These are phyloP conservation scores for Vitis cinerea DNA, from an alignment of 164 flowering plant genomes.

Conservation along the genomic window DNA sequence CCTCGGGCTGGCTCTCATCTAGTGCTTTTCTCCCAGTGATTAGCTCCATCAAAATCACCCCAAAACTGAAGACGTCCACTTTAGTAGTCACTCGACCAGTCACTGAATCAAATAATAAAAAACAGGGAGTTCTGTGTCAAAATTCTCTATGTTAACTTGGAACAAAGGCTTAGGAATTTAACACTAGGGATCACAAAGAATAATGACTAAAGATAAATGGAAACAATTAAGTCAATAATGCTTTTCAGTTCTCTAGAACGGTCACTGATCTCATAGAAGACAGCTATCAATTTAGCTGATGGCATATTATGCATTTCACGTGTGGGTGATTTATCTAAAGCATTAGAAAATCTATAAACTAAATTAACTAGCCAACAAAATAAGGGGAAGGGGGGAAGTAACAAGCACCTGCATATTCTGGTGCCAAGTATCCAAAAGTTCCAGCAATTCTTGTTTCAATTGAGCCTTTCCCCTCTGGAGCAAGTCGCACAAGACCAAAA, in stretches of 20 bases:
- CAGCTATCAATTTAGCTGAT: too few relatives aligned
- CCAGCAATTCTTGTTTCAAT: conserved; percentile 81
- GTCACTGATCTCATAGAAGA: too few relatives aligned
- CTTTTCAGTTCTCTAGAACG: too few relatives aligned
- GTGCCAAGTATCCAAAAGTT: conserved; percentile 79
- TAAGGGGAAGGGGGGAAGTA: neutral
- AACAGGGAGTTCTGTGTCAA: neutral
- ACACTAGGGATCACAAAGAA: neutral
- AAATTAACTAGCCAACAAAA: neutral
- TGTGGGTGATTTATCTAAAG: neutral
- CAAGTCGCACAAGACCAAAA: conserved; percentile 82
- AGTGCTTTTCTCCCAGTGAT: conserved; percentile 75
- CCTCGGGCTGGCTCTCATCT: conserved; percentile 72
- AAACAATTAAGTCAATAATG: too few relatives aligned
- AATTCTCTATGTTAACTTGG: too few relatives aligned
- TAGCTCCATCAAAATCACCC: conserved; percentile 77
- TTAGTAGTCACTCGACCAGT: conserved; percentile 81
- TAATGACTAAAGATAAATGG: neutral
- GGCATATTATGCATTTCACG: too few relatives aligned
- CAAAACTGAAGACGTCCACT: conserved; percentile 73
- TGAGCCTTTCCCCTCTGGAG: conserved; percentile 81
- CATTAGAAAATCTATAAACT: neutral
- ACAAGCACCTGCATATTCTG: conserved; percentile 74
- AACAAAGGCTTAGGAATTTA: too few relatives aligned
- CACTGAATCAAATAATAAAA: conserved; percentile 31